Evolutionary conservation across 1,284 basidiomycete species (phyloP), one percentile per base, ranked within the genome.

Genomic region (Termitomyces sp.): DNA sequence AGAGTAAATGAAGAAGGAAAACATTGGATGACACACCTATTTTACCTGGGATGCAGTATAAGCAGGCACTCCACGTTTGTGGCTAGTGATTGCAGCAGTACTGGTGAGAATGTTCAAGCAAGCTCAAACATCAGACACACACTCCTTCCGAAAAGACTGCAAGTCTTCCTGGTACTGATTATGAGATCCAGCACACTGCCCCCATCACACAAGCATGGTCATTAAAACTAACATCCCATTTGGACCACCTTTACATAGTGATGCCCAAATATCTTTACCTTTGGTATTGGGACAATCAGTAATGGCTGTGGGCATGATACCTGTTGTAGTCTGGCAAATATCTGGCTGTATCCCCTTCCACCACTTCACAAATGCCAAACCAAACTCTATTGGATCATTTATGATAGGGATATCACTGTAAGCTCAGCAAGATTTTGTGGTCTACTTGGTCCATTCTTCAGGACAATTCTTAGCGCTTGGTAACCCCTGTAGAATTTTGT

Each of bases 341-440:
- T 3, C 35, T 9, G 35, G 35, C 8, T 37, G 35, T 3, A 37
- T 37, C 8, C 1, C 7, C 16, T 37, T 37, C 35, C 16, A 37
- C 35, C 35, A 62, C 26, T 57, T 57, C 24, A 52, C 50, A 7
- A 57, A 13, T 3, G 54, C 55, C 4, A 60, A 39, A 4, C 61
- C 56, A 47, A 60, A 58, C 13, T 60, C 59, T 19, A 58, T 47
- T 0, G 59, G 52, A 48, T 60, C 57, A 6, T 24, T 4, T 16
- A 62, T 55, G 16, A n/a, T n/a, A 11, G 59, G 59, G 5, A 52
- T 50, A 1, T 41, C 19, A 6, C 53, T 39, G 46, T 62, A 60
- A 2, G 43, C 24, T 0, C 50, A 49, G 19, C 19, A 35, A 18
- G 33, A 24, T n/a, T 54, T 55, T 18, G 53, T 49, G 13, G 52